phyloP scores from a whole-genome alignment of 768 basidiomycete genomes.

The Pleurotus djamor region DNA sequence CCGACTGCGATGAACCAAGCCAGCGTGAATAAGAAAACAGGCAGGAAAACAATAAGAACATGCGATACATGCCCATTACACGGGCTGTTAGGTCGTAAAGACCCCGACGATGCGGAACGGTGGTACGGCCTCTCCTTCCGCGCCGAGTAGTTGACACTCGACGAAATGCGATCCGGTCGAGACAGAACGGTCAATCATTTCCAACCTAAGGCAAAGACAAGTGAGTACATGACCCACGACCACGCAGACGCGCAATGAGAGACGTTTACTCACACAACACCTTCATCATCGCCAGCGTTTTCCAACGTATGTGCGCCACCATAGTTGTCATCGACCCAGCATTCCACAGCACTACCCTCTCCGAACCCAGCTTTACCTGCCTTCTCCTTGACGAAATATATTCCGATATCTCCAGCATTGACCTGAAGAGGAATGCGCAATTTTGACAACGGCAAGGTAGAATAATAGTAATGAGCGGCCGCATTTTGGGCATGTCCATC shows the following conservation, averaged over 20 bases:
- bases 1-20: no score
- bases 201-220: constrained; percentile 46
- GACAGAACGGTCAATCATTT: constrained; percentile 86
- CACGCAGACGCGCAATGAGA: not conserved
- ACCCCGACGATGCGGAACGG: constrained; percentile 91
- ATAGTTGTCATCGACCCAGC: constrained; percentile 98
- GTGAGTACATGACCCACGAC: constrained; percentile 1
- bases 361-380: constrained; percentile 37
- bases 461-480: constrained; percentile 88
- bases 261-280: constrained; percentile 31
- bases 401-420: constrained; percentile 87
- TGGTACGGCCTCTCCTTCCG: constrained; percentile 78
- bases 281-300: constrained; percentile 69
- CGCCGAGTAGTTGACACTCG: constrained; percentile 86
- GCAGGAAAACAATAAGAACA: not conserved
- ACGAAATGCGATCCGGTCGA: constrained; percentile 89
- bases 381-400: constrained; percentile 87
- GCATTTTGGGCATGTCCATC: constrained; percentile 40
- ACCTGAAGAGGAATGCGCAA: constrained; percentile 82
- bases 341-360: constrained; percentile 72
- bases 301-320: constrained; percentile 72
- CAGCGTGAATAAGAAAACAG: not conserved
- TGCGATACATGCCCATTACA: not conserved
- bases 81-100: constrained; percentile 62
- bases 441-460: constrained; percentile 79